Evolutionary conservation across 2,329 filamentous ascomycete genomes (phyloP), one percentile per base, ranked within the genome.

Genomic region (Xylogone sp.): DNA sequence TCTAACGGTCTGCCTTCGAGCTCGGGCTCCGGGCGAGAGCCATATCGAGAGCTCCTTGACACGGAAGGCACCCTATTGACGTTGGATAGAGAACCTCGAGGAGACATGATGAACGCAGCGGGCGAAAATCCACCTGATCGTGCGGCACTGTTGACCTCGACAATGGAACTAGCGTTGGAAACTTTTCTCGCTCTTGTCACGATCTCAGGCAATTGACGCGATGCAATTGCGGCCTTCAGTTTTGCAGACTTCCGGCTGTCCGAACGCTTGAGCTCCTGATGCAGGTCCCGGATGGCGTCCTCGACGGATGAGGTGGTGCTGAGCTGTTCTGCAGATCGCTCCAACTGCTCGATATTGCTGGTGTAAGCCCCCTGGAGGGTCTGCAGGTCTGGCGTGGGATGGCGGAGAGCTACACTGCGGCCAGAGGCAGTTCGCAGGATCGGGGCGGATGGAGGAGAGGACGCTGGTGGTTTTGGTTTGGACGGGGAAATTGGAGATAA

Each of bases 261-360:
- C 63, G 76, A 81, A 58, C 82, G 78, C 69, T 88, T 89, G 64
- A 88, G 74, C 68, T 88, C 84, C 54, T 82, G 75, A 68, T 89
- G 84, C 58, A 90, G 75, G 62, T 86, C 82, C 53, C 86, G 81
- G 61, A 91, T 92, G 59, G 88, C 87, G 72, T 88, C 82, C 61
- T 87, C 87, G 63, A 91, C 87, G 55, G 88, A 89, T 56, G 84
- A 88, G 45, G 77, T 77, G 51, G 83, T 85, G 59, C 86, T 88
- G 67, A 92, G 75, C 57, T 83, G 79, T 69, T 91, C 87, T 46
- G 88, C 88, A 10, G 83, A 86, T 58, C 86, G 84, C 69, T 93
- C 88, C 56, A 92, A 80, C 46, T 84, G 81, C 58, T 85, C 83
- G 56, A 92, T 84, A 71, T 87, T 90, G 65, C 77, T 78, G 18